Percentiles rank a stretch among this genome's conserved stretches.
phyloP scores from a whole-genome alignment of 1,284 basidiomycete species.

The Entoloma clypeatum region DNA sequence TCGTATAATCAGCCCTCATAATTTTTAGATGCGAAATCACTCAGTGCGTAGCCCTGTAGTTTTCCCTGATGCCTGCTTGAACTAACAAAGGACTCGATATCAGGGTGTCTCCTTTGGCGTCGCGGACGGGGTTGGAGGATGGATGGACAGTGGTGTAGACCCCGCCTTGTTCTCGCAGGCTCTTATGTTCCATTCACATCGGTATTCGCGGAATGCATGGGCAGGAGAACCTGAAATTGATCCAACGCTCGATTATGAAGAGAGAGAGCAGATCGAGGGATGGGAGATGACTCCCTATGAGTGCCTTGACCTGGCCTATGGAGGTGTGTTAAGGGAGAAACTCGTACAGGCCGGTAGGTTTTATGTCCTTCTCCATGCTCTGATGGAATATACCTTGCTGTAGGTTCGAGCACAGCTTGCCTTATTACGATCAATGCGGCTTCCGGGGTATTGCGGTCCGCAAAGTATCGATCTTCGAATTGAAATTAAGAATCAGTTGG shows the following conservation, averaged over 20 bases:
- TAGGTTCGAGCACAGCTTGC: slow-evolving; percentile 87
- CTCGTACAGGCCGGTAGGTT: slow-evolving; percentile 67
- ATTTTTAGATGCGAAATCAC: slow-evolving; percentile 61
- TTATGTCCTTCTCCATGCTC: slow-evolving; percentile 4
- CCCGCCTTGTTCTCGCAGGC: slow-evolving; percentile 65
- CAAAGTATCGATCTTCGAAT: slow-evolving; percentile 57
- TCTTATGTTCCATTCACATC: slow-evolving; percentile 64
- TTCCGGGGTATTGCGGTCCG: slow-evolving; percentile 71
- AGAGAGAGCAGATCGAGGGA: slow-evolving; percentile 63
- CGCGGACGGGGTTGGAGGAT: slow-evolving; percentile 51
- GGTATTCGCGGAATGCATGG: slow-evolving; percentile 65
- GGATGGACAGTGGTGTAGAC: slow-evolving; percentile 75
- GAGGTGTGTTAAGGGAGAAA: slow-evolving; percentile 66
- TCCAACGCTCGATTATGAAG: slow-evolving; percentile 76
- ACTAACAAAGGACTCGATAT: slow-evolving; percentile 30
- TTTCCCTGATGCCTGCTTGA: slow-evolving; percentile 10
- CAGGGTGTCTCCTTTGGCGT: slow-evolving; percentile 78
- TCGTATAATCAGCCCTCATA: background rate
- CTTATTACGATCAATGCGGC: slow-evolving; percentile 74
- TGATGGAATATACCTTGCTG: slow-evolving; percentile 3
- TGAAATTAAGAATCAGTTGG: slow-evolving; percentile 5
- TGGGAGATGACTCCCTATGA: slow-evolving; percentile 69
- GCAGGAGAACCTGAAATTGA: slow-evolving; percentile 79
- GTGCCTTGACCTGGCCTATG: slow-evolving; percentile 71
- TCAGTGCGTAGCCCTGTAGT: slow-evolving; percentile 57